Evolutionary conservation across 2,329 filamentous ascomycete genomes (phyloP), one percentile per base, ranked within the genome.

Genomic region (Neurospora crassa): DNA sequence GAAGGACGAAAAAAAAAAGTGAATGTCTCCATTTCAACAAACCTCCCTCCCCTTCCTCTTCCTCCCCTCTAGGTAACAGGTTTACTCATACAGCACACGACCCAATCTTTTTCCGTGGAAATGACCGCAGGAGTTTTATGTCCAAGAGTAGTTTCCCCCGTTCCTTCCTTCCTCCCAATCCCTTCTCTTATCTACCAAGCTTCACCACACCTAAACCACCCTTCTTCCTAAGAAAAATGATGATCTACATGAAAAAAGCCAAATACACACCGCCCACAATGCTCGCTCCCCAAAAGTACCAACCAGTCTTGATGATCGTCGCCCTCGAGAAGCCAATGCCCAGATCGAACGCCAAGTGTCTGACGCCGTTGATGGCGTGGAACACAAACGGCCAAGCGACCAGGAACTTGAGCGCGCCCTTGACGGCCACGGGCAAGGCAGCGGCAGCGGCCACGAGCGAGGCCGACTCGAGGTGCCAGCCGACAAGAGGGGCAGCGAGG

Each of bases 401-500:
- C 37, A 82, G 75, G 77, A 87, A 83, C 84, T 89, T 89, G 80
- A 87, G 69, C 40, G 78, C 83, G 72, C 84, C 86, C 83, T 91
- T 90, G 79, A 84, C 83, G 70, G 86, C 83, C 11, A 89, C 80
- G 24, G 91, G 87, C 37, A 91, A 80, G 5, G 83, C 83, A 34
- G 86, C 88, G 43, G 89, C 88, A 68, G 89, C 82, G 37, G 88
- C 86, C 40, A 88, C 90, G 10, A 92, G 78, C 67, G 88, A 84
- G 69, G 84, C 83, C 71, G 82, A 85, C 84, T 89, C 87, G 72
- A 89, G 79, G 82, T 89, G 87, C 82, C 84, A 85, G 75, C 87
- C 94, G 70, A 93, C 81, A 63, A 91, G 82, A 5, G 94, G 94
- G 0, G 93, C 90, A 75, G 88, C 88, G 73, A 97, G 90, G 86